Percentiles rank a stretch among this genome's conserved stretches.
Conservation (phyloP, 169 alveolate genomes). For the Miamiensis avidus region DNA sequence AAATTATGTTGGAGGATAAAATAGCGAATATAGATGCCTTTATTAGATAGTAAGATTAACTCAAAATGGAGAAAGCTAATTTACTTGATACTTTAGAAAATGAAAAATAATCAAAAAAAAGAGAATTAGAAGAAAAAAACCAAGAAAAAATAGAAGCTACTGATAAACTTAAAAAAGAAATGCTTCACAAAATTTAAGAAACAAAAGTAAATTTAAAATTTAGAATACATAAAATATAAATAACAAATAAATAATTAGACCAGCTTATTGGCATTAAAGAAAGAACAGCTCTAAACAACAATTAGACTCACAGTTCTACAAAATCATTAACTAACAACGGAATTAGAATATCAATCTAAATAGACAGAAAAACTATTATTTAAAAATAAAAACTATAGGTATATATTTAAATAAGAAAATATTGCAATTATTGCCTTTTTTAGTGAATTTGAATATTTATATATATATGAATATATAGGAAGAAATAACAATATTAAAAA, state of each 20-base stretch:
- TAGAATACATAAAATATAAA: no score
- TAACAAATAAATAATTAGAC: slow-evolving; percentile 3
- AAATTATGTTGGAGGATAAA: slow-evolving; percentile 50
- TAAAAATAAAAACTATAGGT: slow-evolving; percentile 60
- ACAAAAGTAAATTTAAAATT: slow-evolving; percentile 35
- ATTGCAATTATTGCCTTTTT: background rate
- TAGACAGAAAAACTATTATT: slow-evolving; percentile 75
- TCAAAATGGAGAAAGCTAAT: slow-evolving; percentile 46
- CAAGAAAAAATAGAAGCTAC: slow-evolving; percentile 73
- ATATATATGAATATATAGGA: slow-evolving; percentile 13
- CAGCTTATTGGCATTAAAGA: slow-evolving; percentile 74
- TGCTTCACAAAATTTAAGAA: slow-evolving; percentile 81
- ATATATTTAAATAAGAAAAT: no score
- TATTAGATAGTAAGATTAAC: slow-evolving; percentile 51
- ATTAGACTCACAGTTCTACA: slow-evolving; percentile 81
- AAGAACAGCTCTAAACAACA: slow-evolving; percentile 77
- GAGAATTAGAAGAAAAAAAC: slow-evolving; percentile 76
- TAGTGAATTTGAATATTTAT: background rate
- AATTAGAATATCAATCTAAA: slow-evolving; percentile 80
- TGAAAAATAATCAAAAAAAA: slow-evolving; percentile 62
- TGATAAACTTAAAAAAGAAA: slow-evolving; percentile 76
- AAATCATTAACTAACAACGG: slow-evolving; percentile 83
- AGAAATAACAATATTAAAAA: slow-evolving; percentile 62
- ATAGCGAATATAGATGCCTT: slow-evolving; percentile 49
- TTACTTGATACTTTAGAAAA: slow-evolving; percentile 59